These are phyloP conservation scores for Maudiozyma bulderi DNA, from an alignment of 805 yeast genomes.

Conservation along the genomic window DNA sequence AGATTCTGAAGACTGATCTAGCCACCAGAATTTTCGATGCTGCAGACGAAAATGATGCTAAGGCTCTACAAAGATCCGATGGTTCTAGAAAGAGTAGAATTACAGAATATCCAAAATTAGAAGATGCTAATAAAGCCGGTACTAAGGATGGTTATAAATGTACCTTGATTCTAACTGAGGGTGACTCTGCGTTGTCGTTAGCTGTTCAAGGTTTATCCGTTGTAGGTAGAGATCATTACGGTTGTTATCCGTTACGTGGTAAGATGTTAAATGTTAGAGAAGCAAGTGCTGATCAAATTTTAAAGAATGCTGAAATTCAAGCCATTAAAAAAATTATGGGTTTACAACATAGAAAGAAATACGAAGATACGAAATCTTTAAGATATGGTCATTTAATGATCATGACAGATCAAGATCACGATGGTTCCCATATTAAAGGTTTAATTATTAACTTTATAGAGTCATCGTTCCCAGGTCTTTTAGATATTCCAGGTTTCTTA, in stretches of 20 bases:
- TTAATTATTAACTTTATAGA: conserved; percentile 87
- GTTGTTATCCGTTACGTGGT: conserved; percentile 93
- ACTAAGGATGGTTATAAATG: conserved; percentile 86
- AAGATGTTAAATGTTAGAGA: conserved; percentile 91
- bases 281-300: conserved; percentile 90
- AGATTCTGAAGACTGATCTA: conserved; percentile 63
- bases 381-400: conserved; percentile 97
- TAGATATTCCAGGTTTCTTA: conserved; percentile 83
- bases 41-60: conserved; percentile 82
- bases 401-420: conserved; percentile 99
- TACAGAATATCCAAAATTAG: conserved; percentile 80
- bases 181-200: conserved; percentile 87
- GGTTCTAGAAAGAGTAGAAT: conserved; percentile 78
- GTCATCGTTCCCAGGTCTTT: conserved; percentile 85
- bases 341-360: conserved; percentile 80
- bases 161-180: conserved; percentile 90
- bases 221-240: conserved; percentile 90
- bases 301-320: conserved; percentile 88
- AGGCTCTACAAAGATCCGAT: conserved; percentile 77
- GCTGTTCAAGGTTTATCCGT: conserved; percentile 93
- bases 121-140: conserved; percentile 95
- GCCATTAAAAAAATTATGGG: conserved; percentile 95
- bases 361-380: conserved; percentile 60
- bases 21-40: conserved; percentile 62
- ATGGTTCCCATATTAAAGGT: conserved; percentile 97